Conservation (phyloP, 495 filamentous ascomycete genomes). For the Tuber magnatum region DNA sequence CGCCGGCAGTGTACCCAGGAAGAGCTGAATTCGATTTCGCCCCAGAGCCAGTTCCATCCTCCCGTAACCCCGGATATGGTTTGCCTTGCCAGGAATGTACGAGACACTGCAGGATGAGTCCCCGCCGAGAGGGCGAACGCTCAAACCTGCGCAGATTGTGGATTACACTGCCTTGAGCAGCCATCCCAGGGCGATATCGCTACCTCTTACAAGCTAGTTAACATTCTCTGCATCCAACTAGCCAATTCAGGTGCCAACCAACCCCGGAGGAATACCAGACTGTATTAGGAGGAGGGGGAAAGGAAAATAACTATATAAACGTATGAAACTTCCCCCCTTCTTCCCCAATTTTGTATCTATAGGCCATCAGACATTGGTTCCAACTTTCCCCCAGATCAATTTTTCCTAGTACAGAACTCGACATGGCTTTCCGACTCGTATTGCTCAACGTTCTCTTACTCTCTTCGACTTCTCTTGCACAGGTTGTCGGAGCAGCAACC, state of each 20-base stretch:
- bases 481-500: constrained; percentile 44
- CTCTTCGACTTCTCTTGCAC: constrained; percentile 13
- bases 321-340: not conserved
- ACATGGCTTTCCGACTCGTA: not conserved
- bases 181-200: not conserved
- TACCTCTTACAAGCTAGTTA: not conserved
- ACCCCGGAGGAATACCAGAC: not conserved
- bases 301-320: not conserved
- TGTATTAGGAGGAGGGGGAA: not conserved
- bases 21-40: not conserved
- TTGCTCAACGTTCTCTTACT: not conserved
- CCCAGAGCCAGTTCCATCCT: not conserved
- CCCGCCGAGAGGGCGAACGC: not conserved
- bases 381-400: not conserved
- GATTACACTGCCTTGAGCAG: not conserved
- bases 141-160: not conserved
- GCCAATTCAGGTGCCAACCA: not conserved
- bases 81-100: not conserved
- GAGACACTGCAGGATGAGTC: not conserved
- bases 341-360: not conserved
- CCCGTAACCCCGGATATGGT: not conserved
- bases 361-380: not conserved
- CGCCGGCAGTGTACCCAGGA: not conserved
- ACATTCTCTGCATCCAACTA: not conserved
- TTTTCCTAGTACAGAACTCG: not conserved